These are phyloP conservation scores for Laetiporus sulphureus DNA, from an alignment of 1,284 basidiomycete genomes.

Conservation along the genomic window DNA sequence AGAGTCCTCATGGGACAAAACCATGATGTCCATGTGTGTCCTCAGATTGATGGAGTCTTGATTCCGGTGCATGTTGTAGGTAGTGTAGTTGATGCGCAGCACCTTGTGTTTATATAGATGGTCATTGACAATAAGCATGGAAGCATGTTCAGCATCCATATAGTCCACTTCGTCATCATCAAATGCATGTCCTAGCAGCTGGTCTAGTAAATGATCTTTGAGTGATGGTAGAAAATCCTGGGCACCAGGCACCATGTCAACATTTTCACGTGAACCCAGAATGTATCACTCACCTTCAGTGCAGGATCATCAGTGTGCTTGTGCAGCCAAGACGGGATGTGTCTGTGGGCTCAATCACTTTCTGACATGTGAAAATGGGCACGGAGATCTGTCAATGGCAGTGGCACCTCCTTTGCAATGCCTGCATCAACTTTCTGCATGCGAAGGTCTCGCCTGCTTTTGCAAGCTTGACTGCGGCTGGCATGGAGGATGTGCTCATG, in stretches of 20 bases:
- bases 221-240: constrained; percentile 19
- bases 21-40: constrained; percentile 30
- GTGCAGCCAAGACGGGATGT: too few species aligned
- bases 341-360: too few species aligned
- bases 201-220: constrained; percentile 16
- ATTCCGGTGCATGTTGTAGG: constrained; percentile 32
- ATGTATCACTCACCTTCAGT: too few species aligned
- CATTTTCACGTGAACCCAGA: too few species aligned
- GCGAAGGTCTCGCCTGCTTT: too few species aligned
- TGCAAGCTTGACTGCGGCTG: too few species aligned
- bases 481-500: too few species aligned
- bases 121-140: constrained; percentile 18
- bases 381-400: constrained; percentile 3
- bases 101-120: constrained; percentile 25
- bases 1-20: constrained; percentile 20
- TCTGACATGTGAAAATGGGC: too few species aligned
- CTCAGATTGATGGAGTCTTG: constrained; percentile 34
- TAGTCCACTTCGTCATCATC: constrained; percentile 12
- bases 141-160: constrained; percentile 9
- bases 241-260: constrained; percentile 9
- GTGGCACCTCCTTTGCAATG: neutral
- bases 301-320: too few species aligned
- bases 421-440: too few species aligned
- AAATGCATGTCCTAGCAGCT: constrained; percentile 9
- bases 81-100: constrained; percentile 35